These are phyloP conservation scores for Acacia pycnantha DNA, from an alignment of 331 rosid genomes.

Conservation along the genomic window DNA sequence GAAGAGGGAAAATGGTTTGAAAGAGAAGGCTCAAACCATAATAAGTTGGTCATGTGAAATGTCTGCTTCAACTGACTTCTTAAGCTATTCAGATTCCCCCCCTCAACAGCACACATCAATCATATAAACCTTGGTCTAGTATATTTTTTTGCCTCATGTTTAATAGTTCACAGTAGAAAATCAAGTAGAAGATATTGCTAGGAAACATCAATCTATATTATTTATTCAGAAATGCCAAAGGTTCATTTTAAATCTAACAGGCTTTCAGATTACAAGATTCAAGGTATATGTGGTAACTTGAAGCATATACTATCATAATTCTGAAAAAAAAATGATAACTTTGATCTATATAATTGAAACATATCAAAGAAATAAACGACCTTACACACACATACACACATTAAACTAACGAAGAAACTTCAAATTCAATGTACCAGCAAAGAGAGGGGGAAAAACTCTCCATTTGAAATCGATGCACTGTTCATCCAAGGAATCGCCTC, in stretches of 20 bases:
- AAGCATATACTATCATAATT: neutral
- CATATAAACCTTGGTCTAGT: neutral
- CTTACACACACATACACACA: neutral
- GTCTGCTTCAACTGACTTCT: neutral
- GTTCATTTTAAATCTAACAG: neutral
- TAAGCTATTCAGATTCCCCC: neutral
- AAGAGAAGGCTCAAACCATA: neutral
- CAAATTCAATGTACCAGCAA: neutral
- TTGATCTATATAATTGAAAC: neutral
- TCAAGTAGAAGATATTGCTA: constrained; percentile 3
- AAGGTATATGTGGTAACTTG: neutral
- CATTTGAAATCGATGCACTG: neutral
- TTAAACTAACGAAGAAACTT: neutral
- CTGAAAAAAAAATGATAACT: neutral
- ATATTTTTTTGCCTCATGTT: neutral
- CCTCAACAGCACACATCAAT: neutral
- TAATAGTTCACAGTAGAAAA: neutral
- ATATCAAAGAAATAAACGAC: neutral
- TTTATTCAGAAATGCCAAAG: neutral
- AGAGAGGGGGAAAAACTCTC: neutral
- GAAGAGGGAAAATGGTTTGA: neutral
- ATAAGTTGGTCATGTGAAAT: neutral
- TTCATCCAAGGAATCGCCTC: neutral
- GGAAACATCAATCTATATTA: constrained; percentile 4
- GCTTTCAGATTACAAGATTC: constrained; percentile 5